phyloP scores from a whole-genome alignment of 371 early-diverging fungal genomes.

The Chytridiales sp. region DNA sequence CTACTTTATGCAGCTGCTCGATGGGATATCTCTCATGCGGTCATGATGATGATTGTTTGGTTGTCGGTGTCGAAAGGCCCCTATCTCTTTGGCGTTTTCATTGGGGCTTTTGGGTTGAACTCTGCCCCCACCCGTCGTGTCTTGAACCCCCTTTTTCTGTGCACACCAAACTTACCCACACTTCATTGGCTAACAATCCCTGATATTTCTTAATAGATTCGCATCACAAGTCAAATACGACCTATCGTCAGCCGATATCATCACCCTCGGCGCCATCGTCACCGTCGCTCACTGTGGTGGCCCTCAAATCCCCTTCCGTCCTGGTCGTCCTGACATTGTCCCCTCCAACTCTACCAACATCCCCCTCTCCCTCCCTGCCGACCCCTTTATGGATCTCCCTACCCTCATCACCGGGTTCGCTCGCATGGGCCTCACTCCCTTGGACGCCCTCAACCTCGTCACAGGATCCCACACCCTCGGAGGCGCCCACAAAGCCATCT shows the following conservation, averaged over 20 bases:
- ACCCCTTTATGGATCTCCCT: too few species aligned
- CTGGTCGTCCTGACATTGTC: constrained; percentile 32
- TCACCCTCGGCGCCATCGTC: constrained; percentile 33
- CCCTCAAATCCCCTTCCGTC: constrained; percentile 24
- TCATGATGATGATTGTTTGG: too few species aligned
- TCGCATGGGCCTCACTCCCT: constrained; percentile 27
- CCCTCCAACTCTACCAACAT: too few species aligned
- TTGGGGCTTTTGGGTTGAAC: too few species aligned
- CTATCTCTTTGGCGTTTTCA: too few species aligned
- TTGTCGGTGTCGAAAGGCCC: too few species aligned
- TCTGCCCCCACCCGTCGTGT: too few species aligned
- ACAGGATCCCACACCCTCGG: constrained; percentile 38
- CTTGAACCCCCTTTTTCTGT: too few species aligned
- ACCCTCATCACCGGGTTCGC: constrained; percentile 16
- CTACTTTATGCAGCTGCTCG: too few species aligned
- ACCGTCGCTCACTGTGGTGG: constrained; percentile 40
- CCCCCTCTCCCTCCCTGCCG: too few species aligned
- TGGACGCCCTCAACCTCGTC: constrained; percentile 33
- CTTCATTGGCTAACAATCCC: not conserved
- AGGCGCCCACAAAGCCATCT: constrained; percentile 3
- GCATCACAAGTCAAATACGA: not conserved
- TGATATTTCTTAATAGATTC: not conserved
- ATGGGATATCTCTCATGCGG: too few species aligned
- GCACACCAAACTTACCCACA: too few species aligned
- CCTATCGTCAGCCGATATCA: constrained; percentile 31